Conservation (phyloP, 768 basidiomycete species). For the Kwoniella sp. region DNA sequence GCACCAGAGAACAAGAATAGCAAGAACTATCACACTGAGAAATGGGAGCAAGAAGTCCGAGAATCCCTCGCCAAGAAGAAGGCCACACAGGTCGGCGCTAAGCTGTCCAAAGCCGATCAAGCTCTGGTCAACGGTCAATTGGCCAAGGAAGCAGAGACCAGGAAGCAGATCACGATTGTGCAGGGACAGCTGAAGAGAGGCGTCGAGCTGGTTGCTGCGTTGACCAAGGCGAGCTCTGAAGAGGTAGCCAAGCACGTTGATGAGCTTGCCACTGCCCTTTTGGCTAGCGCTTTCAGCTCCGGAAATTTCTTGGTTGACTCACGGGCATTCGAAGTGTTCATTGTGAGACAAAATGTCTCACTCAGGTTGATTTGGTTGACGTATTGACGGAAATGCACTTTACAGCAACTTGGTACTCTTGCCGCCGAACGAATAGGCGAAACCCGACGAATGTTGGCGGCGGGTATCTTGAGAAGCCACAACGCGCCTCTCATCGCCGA, state of each 20-base stretch:
- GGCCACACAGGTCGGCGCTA: slow-evolving; percentile 58
- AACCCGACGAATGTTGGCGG: slow-evolving; percentile 71
- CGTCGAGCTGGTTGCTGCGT: slow-evolving; percentile 67
- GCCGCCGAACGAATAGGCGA: slow-evolving; percentile 74
- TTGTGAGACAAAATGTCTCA: no score
- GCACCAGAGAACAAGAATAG: slow-evolving; percentile 65
- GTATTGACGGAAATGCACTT: background rate
- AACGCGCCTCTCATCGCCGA: slow-evolving; percentile 70
- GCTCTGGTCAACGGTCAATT: slow-evolving; percentile 81
- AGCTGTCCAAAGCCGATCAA: slow-evolving; percentile 79
- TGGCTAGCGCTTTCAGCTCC: slow-evolving; percentile 66
- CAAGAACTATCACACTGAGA: slow-evolving; percentile 83
- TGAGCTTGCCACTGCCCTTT: slow-evolving; percentile 63
- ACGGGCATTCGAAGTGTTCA: slow-evolving; percentile 71
- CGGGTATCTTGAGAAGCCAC: slow-evolving; percentile 77
- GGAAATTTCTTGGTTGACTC: slow-evolving; percentile 68
- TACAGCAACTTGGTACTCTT: slow-evolving; percentile 68
- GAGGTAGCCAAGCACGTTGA: slow-evolving; percentile 66
- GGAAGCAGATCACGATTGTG: slow-evolving; percentile 64
- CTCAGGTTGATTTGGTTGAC: slow-evolving; percentile 9
- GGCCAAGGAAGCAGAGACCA: slow-evolving; percentile 71
- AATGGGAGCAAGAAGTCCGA: slow-evolving; percentile 94
- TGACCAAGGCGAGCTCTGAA: slow-evolving; percentile 62
- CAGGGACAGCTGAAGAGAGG: slow-evolving; percentile 67
- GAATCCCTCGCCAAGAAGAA: slow-evolving; percentile 82